A percentile compares a stretch with the other conserved stretches of the same genome.
These are phyloP conservation scores for Alternaria gansuensis DNA, from an alignment of 2,329 filamentous ascomycete species.

Conservation along the genomic window DNA sequence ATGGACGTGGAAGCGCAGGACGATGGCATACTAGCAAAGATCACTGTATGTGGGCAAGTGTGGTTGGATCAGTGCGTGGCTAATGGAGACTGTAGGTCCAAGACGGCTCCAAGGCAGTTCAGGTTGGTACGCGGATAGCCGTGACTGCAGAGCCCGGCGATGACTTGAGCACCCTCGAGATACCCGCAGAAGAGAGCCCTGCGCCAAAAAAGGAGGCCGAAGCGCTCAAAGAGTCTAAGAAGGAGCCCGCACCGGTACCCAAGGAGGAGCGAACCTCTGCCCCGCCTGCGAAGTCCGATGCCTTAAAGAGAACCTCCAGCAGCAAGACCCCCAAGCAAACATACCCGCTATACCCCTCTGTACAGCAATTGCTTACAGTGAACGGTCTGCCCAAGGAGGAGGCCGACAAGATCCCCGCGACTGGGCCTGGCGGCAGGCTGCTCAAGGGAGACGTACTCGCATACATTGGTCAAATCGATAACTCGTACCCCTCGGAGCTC, in stretches of 20 bases:
- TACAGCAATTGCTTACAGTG: conserved; percentile 80
- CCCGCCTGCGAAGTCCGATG: conserved; percentile 38
- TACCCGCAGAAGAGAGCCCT: conserved; percentile 72
- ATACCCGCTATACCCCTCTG: conserved; percentile 82
- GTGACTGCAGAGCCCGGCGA: conserved; percentile 84
- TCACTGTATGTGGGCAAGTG: conserved; percentile 60
- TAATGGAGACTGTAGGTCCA: conserved; percentile 55
- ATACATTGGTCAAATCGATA: conserved; percentile 80
- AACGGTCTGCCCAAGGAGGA: conserved; percentile 80
- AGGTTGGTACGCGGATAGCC: conserved; percentile 82
- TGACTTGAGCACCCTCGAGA: conserved; percentile 76
- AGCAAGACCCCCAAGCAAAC: conserved; percentile 69
- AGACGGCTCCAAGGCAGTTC: conserved; percentile 77
- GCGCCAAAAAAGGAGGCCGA: conserved; percentile 53
- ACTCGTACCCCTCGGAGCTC: conserved; percentile 74
- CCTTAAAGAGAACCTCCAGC: conserved; percentile 41
- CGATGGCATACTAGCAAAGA: conserved; percentile 86
- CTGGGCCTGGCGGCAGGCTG: conserved; percentile 85
- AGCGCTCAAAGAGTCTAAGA: conserved; percentile 43
- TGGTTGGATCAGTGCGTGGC: background rate
- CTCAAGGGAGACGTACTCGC: conserved; percentile 96
- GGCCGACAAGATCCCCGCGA: conserved; percentile 82
- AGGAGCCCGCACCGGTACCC: conserved; percentile 37
- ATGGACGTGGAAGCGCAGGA: conserved; percentile 97
- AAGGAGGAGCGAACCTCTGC: conserved; percentile 50